Evolutionary conservation across 495 filamentous ascomycete genomes (phyloP), one percentile per base, ranked within the genome.

Genomic region (Evernia prunastri): DNA sequence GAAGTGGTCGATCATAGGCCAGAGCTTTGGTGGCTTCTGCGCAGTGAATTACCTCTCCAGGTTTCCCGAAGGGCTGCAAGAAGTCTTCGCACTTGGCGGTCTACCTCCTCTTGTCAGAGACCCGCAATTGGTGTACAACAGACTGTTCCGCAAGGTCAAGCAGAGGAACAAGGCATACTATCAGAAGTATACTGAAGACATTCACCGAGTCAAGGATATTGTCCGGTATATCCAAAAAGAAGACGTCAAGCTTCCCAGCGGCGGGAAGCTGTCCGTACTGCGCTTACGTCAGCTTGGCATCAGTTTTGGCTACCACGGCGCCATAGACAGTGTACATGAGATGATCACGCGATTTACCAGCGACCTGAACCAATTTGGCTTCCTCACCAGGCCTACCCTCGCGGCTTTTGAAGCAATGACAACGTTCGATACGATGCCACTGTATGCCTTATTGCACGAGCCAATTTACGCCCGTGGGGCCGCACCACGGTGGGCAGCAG

Each of bases 21-120:
- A 97, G 75, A 91, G 87, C 25, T 97, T 94, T 71, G 93, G 94
- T 37, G 94, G 93, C 1, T 96, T 96, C 74, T 92, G 89, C 63
- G 78, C 79, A 9, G 78, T 88, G 20, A 88, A 87, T 33, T 97
- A 96, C 74, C 80, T 97, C 13, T 94, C 89, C 20, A 82, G 87
- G 63, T 86, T 84, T 65, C 91, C 91, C 0, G 81, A 91, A 40
- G 86, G 88, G 1, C 77, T 97, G 54, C 81, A 81, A 40, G 92
- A 97, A 76, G 89, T 83, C 27, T 97, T 95, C 71, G 78, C 89
- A 31, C 86, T 85, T 33, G 94, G 92, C 56, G 93, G 93, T 3
- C 79, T 97, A 57, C 86, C 90, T 11, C 88, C 93, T 0, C 75
- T 96, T 31, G 82, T 86, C 31, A 81, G 82, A 54, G 79, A 80